A percentile compares a stretch with the other conserved stretches of the same genome.
phyloP scores from a whole-genome alignment of 2,329 filamentous ascomycete genomes.

The Corinectria fuckeliana region DNA sequence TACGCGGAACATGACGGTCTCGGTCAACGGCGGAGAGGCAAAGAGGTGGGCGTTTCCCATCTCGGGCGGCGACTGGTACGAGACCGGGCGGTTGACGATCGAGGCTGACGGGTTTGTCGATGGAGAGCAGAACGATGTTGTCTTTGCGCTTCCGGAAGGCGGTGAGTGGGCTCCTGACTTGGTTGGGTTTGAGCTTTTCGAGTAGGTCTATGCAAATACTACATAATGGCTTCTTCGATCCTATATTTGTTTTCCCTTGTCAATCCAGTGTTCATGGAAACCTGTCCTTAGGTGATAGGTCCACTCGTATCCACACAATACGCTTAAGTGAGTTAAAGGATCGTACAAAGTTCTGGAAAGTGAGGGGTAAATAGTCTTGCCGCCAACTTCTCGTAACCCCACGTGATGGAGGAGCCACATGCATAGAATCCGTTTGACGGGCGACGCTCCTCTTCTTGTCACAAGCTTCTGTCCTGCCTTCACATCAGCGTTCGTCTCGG shows the following conservation, averaged over 20 bases:
- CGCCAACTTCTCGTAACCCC: neutral
- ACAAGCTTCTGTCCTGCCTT: neutral
- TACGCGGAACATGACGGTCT: conserved; percentile 56
- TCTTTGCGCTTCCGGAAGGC: conserved; percentile 40
- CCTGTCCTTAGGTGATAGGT: neutral
- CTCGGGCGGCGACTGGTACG: conserved; percentile 57
- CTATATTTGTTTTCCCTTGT: too few species aligned
- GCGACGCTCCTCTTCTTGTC: neutral
- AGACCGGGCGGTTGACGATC: conserved; percentile 53
- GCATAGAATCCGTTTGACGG: neutral
- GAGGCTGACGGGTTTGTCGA: conserved; percentile 53
- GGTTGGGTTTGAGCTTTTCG: conserved; percentile 48
- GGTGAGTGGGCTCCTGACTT: conserved; percentile 48
- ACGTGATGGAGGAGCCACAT: neutral
- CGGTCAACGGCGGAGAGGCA: conserved; percentile 50
- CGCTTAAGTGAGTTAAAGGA: neutral
- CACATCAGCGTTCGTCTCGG: neutral
- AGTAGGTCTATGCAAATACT: neutral
- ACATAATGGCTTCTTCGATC: too few species aligned
- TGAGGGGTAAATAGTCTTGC: neutral
- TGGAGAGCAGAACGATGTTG: conserved; percentile 46
- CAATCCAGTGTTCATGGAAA: neutral
- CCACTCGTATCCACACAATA: neutral
- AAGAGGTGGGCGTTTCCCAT: conserved; percentile 58
- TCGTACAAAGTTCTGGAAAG: neutral